Evolutionary conservation across 805 yeast genomes (phyloP), one percentile per base, ranked within the genome.

Genomic region (Zygoascus bituminiphila): DNA sequence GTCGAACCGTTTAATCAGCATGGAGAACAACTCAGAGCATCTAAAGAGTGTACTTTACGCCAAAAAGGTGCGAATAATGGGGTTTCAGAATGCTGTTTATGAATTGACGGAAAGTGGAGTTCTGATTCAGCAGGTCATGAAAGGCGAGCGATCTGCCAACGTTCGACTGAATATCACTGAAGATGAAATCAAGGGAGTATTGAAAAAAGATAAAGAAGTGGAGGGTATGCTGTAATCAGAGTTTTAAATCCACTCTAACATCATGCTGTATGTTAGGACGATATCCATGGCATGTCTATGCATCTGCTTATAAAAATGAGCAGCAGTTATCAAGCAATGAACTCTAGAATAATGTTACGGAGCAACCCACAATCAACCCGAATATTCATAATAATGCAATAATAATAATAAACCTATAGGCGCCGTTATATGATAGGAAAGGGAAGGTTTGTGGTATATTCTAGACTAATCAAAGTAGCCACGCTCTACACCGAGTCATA

Each of bases 81-180:
- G 85, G 4, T 76, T 85, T 55, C 75, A 75, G 33, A 77, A 70
- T 46, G 72, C 86, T 1, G 58, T 88, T 6, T 71, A 73, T 42
- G 94, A 88, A 57, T 68, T 91, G 48, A 77, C 78, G 12, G 96
- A 88, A 48, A 79, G 81, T 40, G 98, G 97, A 0, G 68, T 91
- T 5, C 53, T 93, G 2, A 68, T 79, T 2, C 82, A 79, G 57
- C 94, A 86, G 59, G 76, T 76, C 42, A 68, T 77, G 50, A 75
- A 74, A 44, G 81, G 88, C 23, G 94, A 86, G 57, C 72, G 96
- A 45, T 67, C 77, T 48, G 73, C 81, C 21, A 64, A 80, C 48
- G 67, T 91, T 0, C 76, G 84, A 46, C 67, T 93, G 51, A 79
- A 77, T 54, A 70, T 87, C 0, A 78, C 89, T 2, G 82, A 78